Evolutionary conservation across 345 rosid species (phyloP), one percentile per base, ranked within the genome.

Genomic region (Sonneratia caseolaris): DNA sequence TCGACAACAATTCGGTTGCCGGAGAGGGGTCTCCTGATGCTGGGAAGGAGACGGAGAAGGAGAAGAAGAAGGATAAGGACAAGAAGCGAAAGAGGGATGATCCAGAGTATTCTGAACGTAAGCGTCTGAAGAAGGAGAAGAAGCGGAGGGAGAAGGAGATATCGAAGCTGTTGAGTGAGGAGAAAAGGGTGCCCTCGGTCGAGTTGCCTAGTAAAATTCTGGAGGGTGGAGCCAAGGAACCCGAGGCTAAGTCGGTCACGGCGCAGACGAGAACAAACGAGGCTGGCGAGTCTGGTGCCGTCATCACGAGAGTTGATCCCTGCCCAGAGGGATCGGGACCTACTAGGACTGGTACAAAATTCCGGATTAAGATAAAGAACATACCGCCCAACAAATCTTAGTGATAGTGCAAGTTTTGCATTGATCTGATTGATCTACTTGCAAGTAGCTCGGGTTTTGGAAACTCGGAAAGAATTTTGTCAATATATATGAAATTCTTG

Each of bases 111-210:
- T 21, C 75, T 73, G 97, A 95, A 76, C 80, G 78, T 78, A 95
- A 92, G 80, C 83, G 96, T 43, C 69, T 85, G 76, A 95, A 92
- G 85, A 90, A 92, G 77, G 97, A 95, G 87, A 92, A 84, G 80
- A 90, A 84, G 79, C 82, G 78, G 43, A 94, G 82, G 80, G 93
- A 90, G 75, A 95, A 93, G 77, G 97, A 88, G 75, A 70, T 88
- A 74, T 81, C 90, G 0, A 91, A 86, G 89, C 80, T 86, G 73
- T 75, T 82, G 73, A 76, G 74, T 36, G 78, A 81, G 9, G 83
- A 83, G 24, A 75, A 72, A 14, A 82, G 81, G 70, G 72, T 72
- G 37, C 37, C 86, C 21, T 68, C 82, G 12, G 64, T 59, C 2
- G 84, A 79, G 70, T 21, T 70, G 71, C 78, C 42, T 3, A 35